phyloP scores from a whole-genome alignment of 306 rosid species.

The Quercus bicolor region DNA sequence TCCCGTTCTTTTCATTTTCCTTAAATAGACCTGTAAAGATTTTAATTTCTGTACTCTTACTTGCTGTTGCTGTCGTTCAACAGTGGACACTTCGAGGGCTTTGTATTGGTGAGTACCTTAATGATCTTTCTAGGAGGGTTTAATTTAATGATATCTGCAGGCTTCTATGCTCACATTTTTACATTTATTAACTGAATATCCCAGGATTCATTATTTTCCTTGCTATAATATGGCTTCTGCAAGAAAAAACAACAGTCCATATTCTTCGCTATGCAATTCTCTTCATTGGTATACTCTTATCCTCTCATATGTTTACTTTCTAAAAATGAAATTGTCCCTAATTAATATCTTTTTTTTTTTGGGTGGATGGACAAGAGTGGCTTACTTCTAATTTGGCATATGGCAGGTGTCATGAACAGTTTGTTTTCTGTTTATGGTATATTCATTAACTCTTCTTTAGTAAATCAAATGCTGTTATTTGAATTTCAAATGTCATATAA shows the following conservation, averaged over 20 bases:
- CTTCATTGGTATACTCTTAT: conserved; percentile 64
- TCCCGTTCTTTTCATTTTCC: background rate
- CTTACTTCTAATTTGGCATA: conserved; percentile 29
- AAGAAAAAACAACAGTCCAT: conserved; percentile 77
- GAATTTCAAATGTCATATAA: conserved; percentile 4
- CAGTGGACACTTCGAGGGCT: conserved; percentile 99
- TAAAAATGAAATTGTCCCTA: conserved; percentile 19
- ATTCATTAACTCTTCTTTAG: conserved; percentile 12
- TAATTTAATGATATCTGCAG: conserved; percentile 1
- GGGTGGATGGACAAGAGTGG: conserved; percentile 3
- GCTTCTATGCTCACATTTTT: conserved; percentile 10
- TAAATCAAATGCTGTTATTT: background rate
- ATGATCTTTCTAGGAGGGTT: conserved; percentile 10
- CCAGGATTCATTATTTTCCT: conserved; percentile 84
- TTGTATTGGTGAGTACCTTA: conserved; percentile 64
- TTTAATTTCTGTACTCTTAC: conserved; percentile 10
- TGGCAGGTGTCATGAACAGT: conserved; percentile 98
- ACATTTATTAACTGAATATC: conserved; percentile 21
- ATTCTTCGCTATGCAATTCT: conserved; percentile 87
- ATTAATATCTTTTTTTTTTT: conserved; percentile 6
- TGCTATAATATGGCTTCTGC: conserved; percentile 81
- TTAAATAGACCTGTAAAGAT: background rate
- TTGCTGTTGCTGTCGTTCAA: conserved; percentile 10
- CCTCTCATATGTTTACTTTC: conserved; percentile 14
- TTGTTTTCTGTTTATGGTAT: conserved; percentile 94